A percentile compares a stretch with the other conserved stretches of the same genome.
phyloP scores from a whole-genome alignment of 805 yeast species.

The Yarrowia deformans region DNA sequence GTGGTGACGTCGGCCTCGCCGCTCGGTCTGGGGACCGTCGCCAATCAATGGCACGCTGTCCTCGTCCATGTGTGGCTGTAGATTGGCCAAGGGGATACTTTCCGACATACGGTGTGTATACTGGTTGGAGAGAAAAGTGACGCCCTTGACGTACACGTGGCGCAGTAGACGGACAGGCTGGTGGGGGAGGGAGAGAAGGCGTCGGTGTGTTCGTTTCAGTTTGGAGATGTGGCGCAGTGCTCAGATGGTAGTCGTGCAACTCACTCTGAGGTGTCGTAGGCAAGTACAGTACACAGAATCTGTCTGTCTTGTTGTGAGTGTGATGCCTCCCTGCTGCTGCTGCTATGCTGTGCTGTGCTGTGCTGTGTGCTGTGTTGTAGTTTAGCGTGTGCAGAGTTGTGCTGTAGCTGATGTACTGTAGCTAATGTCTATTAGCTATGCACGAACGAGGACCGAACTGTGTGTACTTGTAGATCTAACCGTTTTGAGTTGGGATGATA shows the following conservation, averaged over 20 bases:
- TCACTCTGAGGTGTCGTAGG: too few relatives aligned
- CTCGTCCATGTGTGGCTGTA: conserved; percentile 40
- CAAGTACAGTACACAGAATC: too few relatives aligned
- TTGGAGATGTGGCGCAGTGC: neutral
- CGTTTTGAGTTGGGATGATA: too few relatives aligned
- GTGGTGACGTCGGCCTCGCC: neutral
- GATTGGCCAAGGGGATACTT: conserved; percentile 37
- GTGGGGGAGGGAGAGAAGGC: conserved; percentile 20
- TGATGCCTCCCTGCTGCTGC: neutral
- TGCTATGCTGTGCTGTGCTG: neutral
- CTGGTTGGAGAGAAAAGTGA: conserved; percentile 26
- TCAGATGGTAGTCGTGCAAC: neutral
- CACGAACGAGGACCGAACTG: too few relatives aligned
- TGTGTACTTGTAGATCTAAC: too few relatives aligned
- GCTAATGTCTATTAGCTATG: too few relatives aligned
- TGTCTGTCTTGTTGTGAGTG: neutral
- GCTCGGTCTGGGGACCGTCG: conserved; percentile 24
- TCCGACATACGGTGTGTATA: conserved; percentile 33
- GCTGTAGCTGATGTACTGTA: neutral
- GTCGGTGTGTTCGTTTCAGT: conserved; percentile 27
- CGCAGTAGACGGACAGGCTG: conserved; percentile 39
- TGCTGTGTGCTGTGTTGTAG: neutral
- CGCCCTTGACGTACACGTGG: conserved; percentile 39
- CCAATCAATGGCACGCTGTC: conserved; percentile 43
- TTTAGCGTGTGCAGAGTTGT: neutral